Percentiles rank a stretch among this genome's conserved stretches.
These are phyloP conservation scores for Dactylella cylindrospora DNA, from an alignment of 2,329 filamentous ascomycete species.

Conservation along the genomic window DNA sequence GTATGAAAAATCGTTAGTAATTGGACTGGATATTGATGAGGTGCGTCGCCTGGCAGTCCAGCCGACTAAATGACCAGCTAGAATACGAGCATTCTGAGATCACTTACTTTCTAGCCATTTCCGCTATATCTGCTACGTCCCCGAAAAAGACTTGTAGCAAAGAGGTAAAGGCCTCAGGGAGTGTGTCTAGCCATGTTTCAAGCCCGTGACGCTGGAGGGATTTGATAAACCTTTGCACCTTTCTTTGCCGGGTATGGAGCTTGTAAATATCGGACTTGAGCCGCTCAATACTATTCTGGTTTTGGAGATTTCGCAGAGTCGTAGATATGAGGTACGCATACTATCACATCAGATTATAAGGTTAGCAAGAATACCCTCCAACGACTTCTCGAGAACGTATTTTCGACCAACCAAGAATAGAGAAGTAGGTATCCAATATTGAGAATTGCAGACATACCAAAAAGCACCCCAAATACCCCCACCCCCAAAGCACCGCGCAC, in stretches of 20 bases:
- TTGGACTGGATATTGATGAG: too few relatives aligned
- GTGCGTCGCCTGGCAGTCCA: too few relatives aligned
- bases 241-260: slow-evolving; percentile 5
- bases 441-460: neutral
- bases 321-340: slow-evolving; percentile 32
- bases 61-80: too few relatives aligned
- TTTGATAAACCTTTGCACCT: slow-evolving; percentile 10
- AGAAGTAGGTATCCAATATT: neutral
- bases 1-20: too few relatives aligned
- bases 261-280: slow-evolving; percentile 20
- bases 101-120: slow-evolving; percentile 26
- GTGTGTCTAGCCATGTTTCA: slow-evolving; percentile 25
- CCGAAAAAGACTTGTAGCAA: slow-evolving; percentile 20
- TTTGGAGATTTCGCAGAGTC: slow-evolving; percentile 22
- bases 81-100: neutral
- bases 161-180: slow-evolving; percentile 13
- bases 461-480: slow-evolving; percentile 18
- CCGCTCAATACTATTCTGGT: slow-evolving; percentile 22
- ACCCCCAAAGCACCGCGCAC: slow-evolving; percentile 19
- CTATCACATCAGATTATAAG: neutral
- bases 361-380: too few relatives aligned
- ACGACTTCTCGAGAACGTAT: too few relatives aligned
- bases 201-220: slow-evolving; percentile 16
- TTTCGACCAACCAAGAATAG: too few relatives aligned
- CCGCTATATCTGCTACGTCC: slow-evolving; percentile 23